phyloP scores from a whole-genome alignment of 768 basidiomycete species.

The Tylopilus subfusipes region DNA sequence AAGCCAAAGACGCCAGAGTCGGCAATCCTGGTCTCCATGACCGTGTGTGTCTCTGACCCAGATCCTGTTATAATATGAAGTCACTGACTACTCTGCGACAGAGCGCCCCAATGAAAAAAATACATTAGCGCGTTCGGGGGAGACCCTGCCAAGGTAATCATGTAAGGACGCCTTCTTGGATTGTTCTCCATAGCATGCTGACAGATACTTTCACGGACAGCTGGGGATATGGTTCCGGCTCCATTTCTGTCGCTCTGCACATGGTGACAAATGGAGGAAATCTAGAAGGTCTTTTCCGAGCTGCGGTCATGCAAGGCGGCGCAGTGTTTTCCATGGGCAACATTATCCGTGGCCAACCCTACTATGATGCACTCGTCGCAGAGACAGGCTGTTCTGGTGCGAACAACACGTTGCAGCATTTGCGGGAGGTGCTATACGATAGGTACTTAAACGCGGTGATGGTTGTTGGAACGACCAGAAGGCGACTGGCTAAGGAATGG shows the following conservation, averaged over 20 bases:
- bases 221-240: conserved; percentile 39
- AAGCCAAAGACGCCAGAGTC: too few relatives aligned
- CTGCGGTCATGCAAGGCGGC: conserved; percentile 41
- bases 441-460: conserved; percentile 30
- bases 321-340: conserved; percentile 25
- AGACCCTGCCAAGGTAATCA: conserved; percentile 40
- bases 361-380: conserved; percentile 30
- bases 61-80: too few relatives aligned
- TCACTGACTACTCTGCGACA: too few relatives aligned
- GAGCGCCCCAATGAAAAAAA: too few relatives aligned
- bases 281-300: conserved; percentile 6
- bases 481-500: too few relatives aligned
- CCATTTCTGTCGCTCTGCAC: conserved; percentile 31
- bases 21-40: too few relatives aligned
- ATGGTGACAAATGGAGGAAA: conserved; percentile 24
- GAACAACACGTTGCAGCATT: conserved; percentile 31
- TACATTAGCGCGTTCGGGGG: conserved; percentile 62
- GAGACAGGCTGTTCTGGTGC: conserved; percentile 30
- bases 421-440: conserved; percentile 31
- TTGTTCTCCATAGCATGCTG: background rate
- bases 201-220: background rate
- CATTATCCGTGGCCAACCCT: conserved; percentile 21
- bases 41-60: too few relatives aligned
- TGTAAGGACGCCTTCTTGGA: conserved; percentile 12
- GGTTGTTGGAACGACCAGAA: too few relatives aligned